A percentile compares a stretch with the other conserved stretches of the same genome.
phyloP scores from a whole-genome alignment of 192 early-diverging fungal species.

The Podila minutissima region DNA sequence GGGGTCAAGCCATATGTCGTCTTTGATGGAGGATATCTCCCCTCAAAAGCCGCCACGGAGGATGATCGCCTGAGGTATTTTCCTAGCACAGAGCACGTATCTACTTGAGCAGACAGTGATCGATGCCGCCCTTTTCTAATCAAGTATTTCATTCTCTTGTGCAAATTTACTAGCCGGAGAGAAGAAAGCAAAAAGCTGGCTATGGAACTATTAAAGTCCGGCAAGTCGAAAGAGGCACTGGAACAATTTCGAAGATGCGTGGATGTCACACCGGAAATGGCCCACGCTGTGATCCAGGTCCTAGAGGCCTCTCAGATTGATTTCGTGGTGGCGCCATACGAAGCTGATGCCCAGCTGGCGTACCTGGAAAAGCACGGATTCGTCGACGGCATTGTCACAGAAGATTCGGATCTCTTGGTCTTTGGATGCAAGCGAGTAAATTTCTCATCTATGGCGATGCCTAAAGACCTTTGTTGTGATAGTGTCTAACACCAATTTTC shows the following conservation, averaged over 20 bases:
- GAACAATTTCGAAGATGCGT: slow-evolving; percentile 81
- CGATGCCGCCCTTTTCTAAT: slow-evolving; percentile 1
- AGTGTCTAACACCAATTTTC: no score
- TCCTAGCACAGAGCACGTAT: not conserved
- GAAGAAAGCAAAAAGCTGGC: slow-evolving; percentile 67
- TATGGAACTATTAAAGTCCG: slow-evolving; percentile 61
- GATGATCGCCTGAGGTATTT: slow-evolving; percentile 63
- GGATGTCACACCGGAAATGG: slow-evolving; percentile 90
- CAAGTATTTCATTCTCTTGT: not conserved
- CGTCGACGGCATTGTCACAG: slow-evolving; percentile 86
- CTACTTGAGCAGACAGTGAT: not conserved
- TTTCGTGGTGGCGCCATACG: slow-evolving; percentile 94
- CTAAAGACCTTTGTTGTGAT: not conserved
- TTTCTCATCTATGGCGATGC: no score
- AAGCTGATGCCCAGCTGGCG: slow-evolving; percentile 96
- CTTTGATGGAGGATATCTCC: slow-evolving; percentile 94
- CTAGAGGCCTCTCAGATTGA: slow-evolving; percentile 71
- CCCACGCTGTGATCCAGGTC: slow-evolving; percentile 75
- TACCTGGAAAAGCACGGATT: slow-evolving; percentile 76
- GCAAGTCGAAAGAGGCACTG: slow-evolving; percentile 69
- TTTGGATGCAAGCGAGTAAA: slow-evolving; percentile 86
- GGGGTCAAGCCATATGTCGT: slow-evolving; percentile 86
- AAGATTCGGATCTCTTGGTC: slow-evolving; percentile 95
- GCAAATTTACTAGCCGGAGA: slow-evolving; percentile 55
- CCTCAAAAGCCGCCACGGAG: slow-evolving; percentile 85